A percentile compares a stretch with the other conserved stretches of the same genome.
Evolutionary conservation across 805 yeast species (phyloP).

Genomic region (Metschnikowia anglica): DNA sequence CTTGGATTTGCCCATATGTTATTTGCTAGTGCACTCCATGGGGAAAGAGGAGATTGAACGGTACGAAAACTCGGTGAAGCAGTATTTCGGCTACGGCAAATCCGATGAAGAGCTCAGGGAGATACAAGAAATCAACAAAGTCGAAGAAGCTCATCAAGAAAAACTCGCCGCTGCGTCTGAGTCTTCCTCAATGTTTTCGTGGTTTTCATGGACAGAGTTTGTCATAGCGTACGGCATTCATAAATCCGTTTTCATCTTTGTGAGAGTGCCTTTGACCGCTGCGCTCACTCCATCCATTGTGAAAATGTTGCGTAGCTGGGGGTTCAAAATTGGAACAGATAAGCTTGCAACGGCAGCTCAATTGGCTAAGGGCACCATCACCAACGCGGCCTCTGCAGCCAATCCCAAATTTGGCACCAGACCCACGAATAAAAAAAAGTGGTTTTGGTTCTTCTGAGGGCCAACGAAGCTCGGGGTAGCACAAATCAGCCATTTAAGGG

Average conservation of each 20-base stretch:
- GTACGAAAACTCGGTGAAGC: slow-evolving; percentile 60
- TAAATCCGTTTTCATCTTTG: slow-evolving; percentile 70
- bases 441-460: slow-evolving; percentile 59
- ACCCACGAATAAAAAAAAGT: slow-evolving; percentile 51
- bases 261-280: slow-evolving; percentile 87
- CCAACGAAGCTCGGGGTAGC: neutral
- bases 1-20: slow-evolving; percentile 83
- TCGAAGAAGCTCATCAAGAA: slow-evolving; percentile 27
- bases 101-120: slow-evolving; percentile 41
- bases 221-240: slow-evolving; percentile 91
- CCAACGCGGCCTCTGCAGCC: slow-evolving; percentile 44
- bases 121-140: slow-evolving; percentile 35
- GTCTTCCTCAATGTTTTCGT: slow-evolving; percentile 26
- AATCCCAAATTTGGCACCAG: slow-evolving; percentile 53
- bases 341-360: slow-evolving; percentile 42
- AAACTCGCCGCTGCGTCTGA: slow-evolving; percentile 23
- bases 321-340: slow-evolving; percentile 69
- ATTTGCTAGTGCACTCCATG: slow-evolving; percentile 74
- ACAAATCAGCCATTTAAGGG: neutral
- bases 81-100: slow-evolving; percentile 61
- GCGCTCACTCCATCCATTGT: slow-evolving; percentile 87
- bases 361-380: slow-evolving; percentile 15
- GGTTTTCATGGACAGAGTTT: slow-evolving; percentile 72
- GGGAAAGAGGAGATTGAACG: slow-evolving; percentile 81
- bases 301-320: slow-evolving; percentile 63